These are phyloP conservation scores for Russula ochroleuca DNA, from an alignment of 768 basidiomycete species.

Conservation along the genomic window DNA sequence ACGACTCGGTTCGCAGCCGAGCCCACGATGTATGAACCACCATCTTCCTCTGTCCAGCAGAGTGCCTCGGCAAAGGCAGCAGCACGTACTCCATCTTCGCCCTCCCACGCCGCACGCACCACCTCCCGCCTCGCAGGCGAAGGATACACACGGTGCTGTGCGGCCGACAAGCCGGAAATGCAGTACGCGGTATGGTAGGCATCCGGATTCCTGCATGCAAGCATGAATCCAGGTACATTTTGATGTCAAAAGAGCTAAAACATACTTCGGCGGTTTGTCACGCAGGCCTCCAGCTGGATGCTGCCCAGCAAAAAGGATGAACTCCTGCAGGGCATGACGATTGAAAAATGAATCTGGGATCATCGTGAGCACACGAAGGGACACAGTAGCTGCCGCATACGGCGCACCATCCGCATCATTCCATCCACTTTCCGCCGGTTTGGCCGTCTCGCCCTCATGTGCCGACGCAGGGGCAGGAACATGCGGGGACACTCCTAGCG, in stretches of 20 bases:
- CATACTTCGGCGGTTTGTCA: slow-evolving; percentile 94
- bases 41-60: slow-evolving; percentile 66
- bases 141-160: slow-evolving; percentile 72
- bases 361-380: neutral
- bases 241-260: slow-evolving; percentile 2
- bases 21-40: slow-evolving; percentile 53
- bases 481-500: slow-evolving; percentile 41
- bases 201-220: slow-evolving; percentile 65
- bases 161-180: slow-evolving; percentile 80
- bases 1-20: slow-evolving; percentile 61
- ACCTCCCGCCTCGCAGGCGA: slow-evolving; percentile 38
- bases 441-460: slow-evolving; percentile 43
- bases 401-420: slow-evolving; percentile 66
- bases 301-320: slow-evolving; percentile 82
- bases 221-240: slow-evolving; percentile 1
- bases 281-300: slow-evolving; percentile 80
- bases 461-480: slow-evolving; percentile 26
- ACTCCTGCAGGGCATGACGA: slow-evolving; percentile 76
- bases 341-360: slow-evolving; percentile 48
- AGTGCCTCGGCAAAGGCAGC: slow-evolving; percentile 52
- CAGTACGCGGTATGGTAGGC: slow-evolving; percentile 95
- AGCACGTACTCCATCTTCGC: slow-evolving; percentile 37
- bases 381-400: neutral
- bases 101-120: slow-evolving; percentile 41
- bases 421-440: slow-evolving; percentile 48